Conservation (phyloP, 768 basidiomycete genomes). For the Neoboletus subvelutipes region DNA sequence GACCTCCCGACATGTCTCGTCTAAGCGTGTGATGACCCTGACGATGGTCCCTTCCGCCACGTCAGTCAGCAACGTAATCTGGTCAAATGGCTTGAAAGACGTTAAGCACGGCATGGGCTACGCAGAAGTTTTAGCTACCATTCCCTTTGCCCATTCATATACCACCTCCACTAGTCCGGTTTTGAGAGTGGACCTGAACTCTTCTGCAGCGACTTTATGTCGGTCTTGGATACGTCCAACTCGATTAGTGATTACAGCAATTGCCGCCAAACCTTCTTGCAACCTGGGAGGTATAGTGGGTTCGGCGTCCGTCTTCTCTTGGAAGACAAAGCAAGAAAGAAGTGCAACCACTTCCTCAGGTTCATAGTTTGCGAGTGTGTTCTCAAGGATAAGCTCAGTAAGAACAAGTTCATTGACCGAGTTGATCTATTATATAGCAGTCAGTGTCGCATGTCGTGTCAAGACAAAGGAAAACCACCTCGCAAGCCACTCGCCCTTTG, state of each 20-base stretch:
- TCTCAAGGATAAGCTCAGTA: conserved; percentile 96
- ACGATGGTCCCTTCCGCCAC: conserved; percentile 97
- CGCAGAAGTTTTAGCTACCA: conserved; percentile 56
- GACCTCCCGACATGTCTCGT: conserved; percentile 96
- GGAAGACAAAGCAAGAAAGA: conserved; percentile 95
- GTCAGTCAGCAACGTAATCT: conserved; percentile 90
- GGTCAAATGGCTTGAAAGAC: conserved; percentile 78
- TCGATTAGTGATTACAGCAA: conserved; percentile 73
- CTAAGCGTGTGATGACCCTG: conserved; percentile 90
- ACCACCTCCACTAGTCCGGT: conserved; percentile 94
- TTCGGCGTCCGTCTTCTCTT: conserved; percentile 93
- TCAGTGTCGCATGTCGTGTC: neutral
- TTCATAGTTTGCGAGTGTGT: conserved; percentile 85
- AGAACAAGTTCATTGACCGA: conserved; percentile 96
- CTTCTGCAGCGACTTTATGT: conserved; percentile 76
- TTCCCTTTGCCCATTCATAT: conserved; percentile 99
- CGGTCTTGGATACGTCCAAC: conserved; percentile 78
- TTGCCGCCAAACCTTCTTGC: conserved; percentile 75
- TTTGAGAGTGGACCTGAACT: conserved; percentile 77
- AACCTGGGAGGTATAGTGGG: conserved; percentile 79
- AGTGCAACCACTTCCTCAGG: conserved; percentile 96
- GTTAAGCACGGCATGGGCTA: neutral
- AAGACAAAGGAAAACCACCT: conserved; percentile 48
- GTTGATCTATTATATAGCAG: conserved; percentile 69
- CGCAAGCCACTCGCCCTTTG: conserved; percentile 97